phyloP scores from a whole-genome alignment of 371 early-diverging fungal genomes.

The Mortierella sp. region DNA sequence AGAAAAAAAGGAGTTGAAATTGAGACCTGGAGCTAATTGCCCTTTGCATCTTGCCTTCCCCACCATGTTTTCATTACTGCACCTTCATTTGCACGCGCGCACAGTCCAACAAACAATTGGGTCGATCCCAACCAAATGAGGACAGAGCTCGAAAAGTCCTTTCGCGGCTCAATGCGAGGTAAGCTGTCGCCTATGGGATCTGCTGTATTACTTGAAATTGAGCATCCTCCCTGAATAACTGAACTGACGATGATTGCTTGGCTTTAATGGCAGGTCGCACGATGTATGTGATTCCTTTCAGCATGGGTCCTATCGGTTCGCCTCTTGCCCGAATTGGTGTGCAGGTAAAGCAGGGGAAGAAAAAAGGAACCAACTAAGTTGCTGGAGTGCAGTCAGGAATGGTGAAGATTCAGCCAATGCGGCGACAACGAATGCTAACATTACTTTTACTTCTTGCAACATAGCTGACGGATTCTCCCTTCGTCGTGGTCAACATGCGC shows the following conservation, averaged over 20 bases:
- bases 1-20: neutral
- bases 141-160: constrained; percentile 45
- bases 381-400: neutral
- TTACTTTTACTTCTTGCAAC: neutral
- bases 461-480: constrained; percentile 61
- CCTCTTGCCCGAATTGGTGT: constrained; percentile 59
- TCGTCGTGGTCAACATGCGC: constrained; percentile 61
- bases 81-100: neutral
- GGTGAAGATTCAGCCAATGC: neutral
- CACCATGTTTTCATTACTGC: neutral
- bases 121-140: constrained; percentile 57
- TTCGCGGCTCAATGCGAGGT: constrained; percentile 63
- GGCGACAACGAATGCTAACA: neutral
- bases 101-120: constrained; percentile 64
- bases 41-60: too few relatives aligned
- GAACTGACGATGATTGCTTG: neutral
- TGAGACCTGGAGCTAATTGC: neutral
- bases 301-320: constrained; percentile 62
- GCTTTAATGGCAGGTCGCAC: constrained; percentile 49
- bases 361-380: too few relatives aligned
- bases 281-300: constrained; percentile 65
- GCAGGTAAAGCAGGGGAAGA: constrained; percentile 29
- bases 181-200: too few relatives aligned
- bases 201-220: neutral
- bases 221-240: neutral